Percentiles rank a stretch among this genome's conserved stretches.
Conservation (phyloP, 2,329 filamentous ascomycete species). For the Thielaviopsis cerberus region DNA sequence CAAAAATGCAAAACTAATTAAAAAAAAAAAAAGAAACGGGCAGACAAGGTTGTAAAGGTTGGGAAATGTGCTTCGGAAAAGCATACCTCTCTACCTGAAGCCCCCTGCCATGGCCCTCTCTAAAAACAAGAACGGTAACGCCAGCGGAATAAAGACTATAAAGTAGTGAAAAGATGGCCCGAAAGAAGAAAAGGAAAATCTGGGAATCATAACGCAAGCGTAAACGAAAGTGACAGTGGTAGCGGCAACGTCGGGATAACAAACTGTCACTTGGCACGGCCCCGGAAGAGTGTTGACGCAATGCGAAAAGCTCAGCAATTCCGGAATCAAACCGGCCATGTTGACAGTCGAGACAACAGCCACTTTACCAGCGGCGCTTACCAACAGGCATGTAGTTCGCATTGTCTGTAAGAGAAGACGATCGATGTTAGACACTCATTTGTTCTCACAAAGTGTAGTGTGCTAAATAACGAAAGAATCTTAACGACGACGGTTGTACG, state of each 20-base stretch:
- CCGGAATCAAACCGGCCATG: neutral
- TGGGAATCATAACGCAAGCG: slow-evolving; percentile 9
- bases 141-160: slow-evolving; percentile 7
- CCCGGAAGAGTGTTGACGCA: no score
- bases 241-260: neutral
- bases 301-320: no score
- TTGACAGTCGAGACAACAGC: neutral
- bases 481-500: slow-evolving; percentile 21
- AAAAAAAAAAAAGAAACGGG: neutral
- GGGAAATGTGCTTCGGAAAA: no score
- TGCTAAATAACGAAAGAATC: slow-evolving; percentile 9
- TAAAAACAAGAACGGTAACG: slow-evolving; percentile 6
- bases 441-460: neutral
- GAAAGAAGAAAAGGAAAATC: neutral
- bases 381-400: slow-evolving; percentile 32
- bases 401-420: slow-evolving; percentile 19
- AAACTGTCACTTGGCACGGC: neutral
- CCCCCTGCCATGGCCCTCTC: slow-evolving; percentile 3
- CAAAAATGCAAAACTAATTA: neutral
- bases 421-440: neutral
- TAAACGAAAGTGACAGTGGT: neutral
- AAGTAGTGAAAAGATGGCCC: neutral
- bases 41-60: neutral
- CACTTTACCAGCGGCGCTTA: slow-evolving; percentile 32
- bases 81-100: neutral